phyloP scores from a whole-genome alignment of 306 rosid genomes.

The Begonia masoniana region DNA sequence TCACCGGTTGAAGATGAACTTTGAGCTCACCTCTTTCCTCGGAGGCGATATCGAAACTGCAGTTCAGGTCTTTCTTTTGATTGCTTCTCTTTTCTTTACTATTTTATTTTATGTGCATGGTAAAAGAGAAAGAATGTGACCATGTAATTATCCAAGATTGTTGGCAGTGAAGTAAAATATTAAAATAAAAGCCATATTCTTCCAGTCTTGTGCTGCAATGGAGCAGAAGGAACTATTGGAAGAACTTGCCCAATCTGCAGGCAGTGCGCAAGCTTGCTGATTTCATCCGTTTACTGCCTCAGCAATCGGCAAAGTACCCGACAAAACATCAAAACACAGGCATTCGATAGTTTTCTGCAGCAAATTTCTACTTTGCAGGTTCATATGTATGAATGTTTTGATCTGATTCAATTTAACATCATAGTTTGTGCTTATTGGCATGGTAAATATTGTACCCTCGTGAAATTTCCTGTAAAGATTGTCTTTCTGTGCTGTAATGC shows the following conservation, averaged over 20 bases:
- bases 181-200: conserved; percentile 11
- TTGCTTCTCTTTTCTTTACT: conserved; percentile 1
- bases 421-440: too few relatives aligned
- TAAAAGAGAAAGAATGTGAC: not conserved
- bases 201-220: conserved; percentile 59
- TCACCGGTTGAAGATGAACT: conserved; percentile 80
- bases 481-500: too few relatives aligned
- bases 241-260: conserved; percentile 73
- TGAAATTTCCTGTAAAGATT: too few relatives aligned
- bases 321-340: too few relatives aligned
- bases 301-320: too few relatives aligned
- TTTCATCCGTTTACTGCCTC: too few relatives aligned
- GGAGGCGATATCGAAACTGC: conserved; percentile 69
- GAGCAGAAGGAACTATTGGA: conserved; percentile 91
- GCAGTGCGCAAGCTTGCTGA: conserved; percentile 6
- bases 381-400: too few relatives aligned
- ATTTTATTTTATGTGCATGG: not conserved
- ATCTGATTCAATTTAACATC: too few relatives aligned
- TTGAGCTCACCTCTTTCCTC: conserved; percentile 81
- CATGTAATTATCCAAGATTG: not conserved
- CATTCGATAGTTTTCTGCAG: too few relatives aligned
- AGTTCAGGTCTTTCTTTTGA: conserved; percentile 50
- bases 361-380: too few relatives aligned
- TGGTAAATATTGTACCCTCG: too few relatives aligned
- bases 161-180: not conserved